Percentiles rank a stretch among this genome's conserved stretches.
phyloP scores from a whole-genome alignment of 78 protist species.

The Dictyostelium discoideum region DNA sequence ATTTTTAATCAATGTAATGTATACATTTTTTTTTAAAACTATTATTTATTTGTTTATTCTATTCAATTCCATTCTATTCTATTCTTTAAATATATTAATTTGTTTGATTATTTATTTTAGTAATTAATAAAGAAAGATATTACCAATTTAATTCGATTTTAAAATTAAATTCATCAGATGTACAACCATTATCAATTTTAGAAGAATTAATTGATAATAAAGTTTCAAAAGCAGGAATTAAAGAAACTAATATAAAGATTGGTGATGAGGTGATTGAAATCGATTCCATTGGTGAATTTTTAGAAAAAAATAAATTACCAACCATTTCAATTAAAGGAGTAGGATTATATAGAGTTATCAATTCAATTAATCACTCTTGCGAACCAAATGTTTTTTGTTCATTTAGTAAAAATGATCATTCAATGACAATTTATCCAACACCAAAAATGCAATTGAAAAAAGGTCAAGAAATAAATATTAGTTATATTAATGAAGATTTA shows the following conservation, averaged over 20 bases:
- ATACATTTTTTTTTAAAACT: background rate
- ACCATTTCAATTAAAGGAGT: background rate
- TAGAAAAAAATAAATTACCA: background rate
- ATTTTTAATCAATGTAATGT: conserved; percentile 13
- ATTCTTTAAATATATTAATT: background rate
- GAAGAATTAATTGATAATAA: background rate
- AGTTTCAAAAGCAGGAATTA: background rate
- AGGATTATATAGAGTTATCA: conserved; percentile 24
- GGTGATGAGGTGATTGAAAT: background rate
- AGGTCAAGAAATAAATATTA: conserved; percentile 28
- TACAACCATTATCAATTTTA: conserved; percentile 20
- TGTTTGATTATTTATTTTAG: background rate
- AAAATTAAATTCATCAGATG: conserved; percentile 43
- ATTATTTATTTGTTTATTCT: background rate
- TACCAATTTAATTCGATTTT: conserved; percentile 56
- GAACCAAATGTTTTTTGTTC: conserved; percentile 25
- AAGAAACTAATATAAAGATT: background rate
- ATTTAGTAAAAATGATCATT: background rate
- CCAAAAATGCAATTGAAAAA: background rate
- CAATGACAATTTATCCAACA: background rate
- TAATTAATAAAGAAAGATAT: conserved; percentile 5
- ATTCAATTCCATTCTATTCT: background rate
- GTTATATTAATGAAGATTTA: conserved; percentile 36
- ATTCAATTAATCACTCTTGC: conserved; percentile 63
- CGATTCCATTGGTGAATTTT: background rate